A percentile compares a stretch with the other conserved stretches of the same genome.
phyloP scores from a whole-genome alignment of 2,329 filamentous ascomycete species.

The Stachybotrys echinatus region DNA sequence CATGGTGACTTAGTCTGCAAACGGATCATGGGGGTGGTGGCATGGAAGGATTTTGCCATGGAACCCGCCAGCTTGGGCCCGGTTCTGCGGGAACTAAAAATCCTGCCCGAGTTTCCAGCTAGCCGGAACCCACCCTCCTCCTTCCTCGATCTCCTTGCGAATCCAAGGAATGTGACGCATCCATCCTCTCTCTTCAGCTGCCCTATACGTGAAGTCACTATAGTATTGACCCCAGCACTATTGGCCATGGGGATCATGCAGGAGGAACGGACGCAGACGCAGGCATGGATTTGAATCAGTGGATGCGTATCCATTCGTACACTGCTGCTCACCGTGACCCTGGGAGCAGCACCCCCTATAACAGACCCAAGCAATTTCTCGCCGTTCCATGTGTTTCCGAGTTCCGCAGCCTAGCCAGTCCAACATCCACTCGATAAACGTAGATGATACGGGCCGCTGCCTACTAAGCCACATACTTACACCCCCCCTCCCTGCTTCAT shows the following conservation, averaged over 20 bases:
- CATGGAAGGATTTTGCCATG: background rate
- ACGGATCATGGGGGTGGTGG: too few species aligned
- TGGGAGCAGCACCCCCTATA: background rate
- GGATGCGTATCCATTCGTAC: too few species aligned
- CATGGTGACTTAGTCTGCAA: background rate
- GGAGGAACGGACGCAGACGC: background rate
- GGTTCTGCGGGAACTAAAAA: background rate
- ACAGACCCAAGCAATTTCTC: background rate
- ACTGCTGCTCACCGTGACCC: too few species aligned
- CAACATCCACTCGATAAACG: too few species aligned
- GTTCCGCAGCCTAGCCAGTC: too few species aligned
- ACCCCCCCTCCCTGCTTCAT: too few species aligned
- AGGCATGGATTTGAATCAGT: too few species aligned
- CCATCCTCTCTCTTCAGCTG: background rate
- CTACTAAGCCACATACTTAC: too few species aligned
- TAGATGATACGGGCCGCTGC: too few species aligned
- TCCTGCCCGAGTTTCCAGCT: background rate
- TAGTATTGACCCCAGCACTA: background rate
- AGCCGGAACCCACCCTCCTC: too few species aligned
- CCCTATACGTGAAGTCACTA: background rate
- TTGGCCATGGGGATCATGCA: background rate
- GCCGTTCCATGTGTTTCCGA: too few species aligned
- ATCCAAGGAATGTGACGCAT: background rate
- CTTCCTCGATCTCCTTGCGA: too few species aligned
- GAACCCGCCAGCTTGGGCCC: background rate